Evolutionary conservation across 2,329 filamentous ascomycete species (phyloP), one percentile per base, ranked within the genome.

Genomic region (Exophiala spinifera): DNA sequence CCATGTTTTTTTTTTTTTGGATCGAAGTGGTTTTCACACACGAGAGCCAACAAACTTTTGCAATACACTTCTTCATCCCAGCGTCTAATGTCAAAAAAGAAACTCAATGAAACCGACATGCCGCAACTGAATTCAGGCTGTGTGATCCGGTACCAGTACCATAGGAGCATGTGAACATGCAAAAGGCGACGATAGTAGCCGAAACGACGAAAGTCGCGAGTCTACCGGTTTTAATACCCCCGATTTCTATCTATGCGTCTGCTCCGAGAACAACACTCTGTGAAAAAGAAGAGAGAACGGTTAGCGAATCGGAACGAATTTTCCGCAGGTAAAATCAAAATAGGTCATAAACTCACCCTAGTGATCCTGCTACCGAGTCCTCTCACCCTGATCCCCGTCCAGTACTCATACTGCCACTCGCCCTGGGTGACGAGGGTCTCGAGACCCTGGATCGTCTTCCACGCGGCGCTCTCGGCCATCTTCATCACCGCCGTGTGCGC

Each of bases 391-490:
- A 95, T 91, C 23, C 83, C 89, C 1, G 89, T 95, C 91, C 91
- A 96, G 51, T 86, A 79, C 72, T 89, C 81, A 71, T 90, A 92
- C 84, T 89, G 92, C 74, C 91, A 88, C 44, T 85, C 74, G 1
- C 82, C 94, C 72, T 99, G 94, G 4, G 88, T 89, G 57, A 91
- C 85, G 51, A 99, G 77, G 25, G 94, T 91, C 71, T 99, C 94
- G 36, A 96, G 72, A 0, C 94, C 94, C 6, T 90, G 86, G 59
- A 97, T 86, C 1, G 87, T 90, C 52, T 75, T 80, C 94, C 94
- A 99, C 2, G 86, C 86, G 20, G 59, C 61, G 82, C 81, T 81
- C 64, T 84, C 79, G 2, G 91, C 92, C 67, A 96, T 75, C 68
- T 88, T 81, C 85, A 97, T 96, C 62, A 96, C 72, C 6, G 86